These are phyloP conservation scores for Coemansia sp. DNA, from an alignment of 192 early-diverging fungal species.

Conservation along the genomic window DNA sequence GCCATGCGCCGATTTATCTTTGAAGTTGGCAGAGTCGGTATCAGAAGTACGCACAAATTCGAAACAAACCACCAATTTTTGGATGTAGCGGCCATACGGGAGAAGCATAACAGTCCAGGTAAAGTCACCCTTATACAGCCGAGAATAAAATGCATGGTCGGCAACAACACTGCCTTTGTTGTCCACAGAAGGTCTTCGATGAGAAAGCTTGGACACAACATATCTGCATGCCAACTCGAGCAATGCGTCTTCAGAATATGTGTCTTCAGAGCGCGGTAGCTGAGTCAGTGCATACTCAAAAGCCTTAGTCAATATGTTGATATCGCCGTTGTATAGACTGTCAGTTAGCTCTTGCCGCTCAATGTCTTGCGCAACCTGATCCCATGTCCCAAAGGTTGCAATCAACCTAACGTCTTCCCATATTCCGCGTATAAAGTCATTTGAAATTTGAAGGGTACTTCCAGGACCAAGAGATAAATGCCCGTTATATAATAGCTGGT, in stretches of 20 bases:
- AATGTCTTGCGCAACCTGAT: neutral
- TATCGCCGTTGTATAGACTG: conserved; percentile 7
- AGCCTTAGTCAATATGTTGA: neutral
- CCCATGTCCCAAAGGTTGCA: conserved; percentile 1
- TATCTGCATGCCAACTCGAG: conserved; percentile 2
- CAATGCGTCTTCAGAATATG: neutral
- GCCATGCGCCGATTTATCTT: neutral
- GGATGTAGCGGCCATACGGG: conserved; percentile 1
- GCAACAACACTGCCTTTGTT: neutral
- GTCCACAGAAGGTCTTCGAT: neutral
- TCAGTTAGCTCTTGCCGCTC: conserved; percentile 4
- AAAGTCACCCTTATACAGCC: neutral
- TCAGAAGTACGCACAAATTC: neutral
- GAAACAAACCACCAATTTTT: neutral
- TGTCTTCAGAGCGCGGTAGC: neutral
- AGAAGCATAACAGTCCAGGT: neutral
- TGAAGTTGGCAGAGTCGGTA: neutral
- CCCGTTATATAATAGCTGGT: neutral
- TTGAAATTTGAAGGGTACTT: neutral
- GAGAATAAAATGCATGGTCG: neutral
- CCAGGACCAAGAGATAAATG: neutral
- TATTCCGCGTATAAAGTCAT: neutral
- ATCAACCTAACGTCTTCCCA: conserved; percentile 7
- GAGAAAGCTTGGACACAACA: neutral
- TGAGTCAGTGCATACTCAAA: neutral